These are phyloP conservation scores for Ricinus communis DNA, from an alignment of 345 rosid species.

Conservation along the genomic window DNA sequence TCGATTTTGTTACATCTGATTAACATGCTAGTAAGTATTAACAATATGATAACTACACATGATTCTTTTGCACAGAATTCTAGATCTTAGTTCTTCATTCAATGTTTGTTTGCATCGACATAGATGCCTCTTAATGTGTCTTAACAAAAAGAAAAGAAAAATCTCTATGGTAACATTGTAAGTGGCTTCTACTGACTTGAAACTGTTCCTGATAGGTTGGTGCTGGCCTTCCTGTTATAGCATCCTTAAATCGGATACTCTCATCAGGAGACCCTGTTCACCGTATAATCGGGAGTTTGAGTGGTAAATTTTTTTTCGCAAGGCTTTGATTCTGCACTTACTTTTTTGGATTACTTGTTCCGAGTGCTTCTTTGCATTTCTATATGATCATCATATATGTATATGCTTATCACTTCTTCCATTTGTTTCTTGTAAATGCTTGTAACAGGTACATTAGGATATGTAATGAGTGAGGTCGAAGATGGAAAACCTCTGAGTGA, in stretches of 20 bases:
- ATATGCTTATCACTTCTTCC: conserved; percentile 3
- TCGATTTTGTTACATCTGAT: background rate
- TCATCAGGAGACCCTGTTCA: conserved; percentile 79
- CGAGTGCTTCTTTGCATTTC: conserved; percentile 3
- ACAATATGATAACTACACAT: background rate
- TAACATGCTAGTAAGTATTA: background rate
- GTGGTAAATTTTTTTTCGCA: conserved; percentile 46
- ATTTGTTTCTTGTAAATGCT: background rate
- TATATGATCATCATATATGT: background rate
- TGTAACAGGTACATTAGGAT: conserved; percentile 74
- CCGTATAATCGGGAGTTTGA: conserved; percentile 74
- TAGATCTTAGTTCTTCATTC: background rate
- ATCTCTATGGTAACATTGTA: background rate
- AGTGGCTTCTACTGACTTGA: background rate
- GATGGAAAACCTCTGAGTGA: conserved; percentile 86
- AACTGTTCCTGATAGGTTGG: conserved; percentile 52
- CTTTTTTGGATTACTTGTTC: background rate
- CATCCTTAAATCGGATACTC: conserved; percentile 72
- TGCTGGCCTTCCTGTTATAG: conserved; percentile 93
- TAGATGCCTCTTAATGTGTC: background rate
- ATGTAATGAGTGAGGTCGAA: conserved; percentile 94
- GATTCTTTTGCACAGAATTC: background rate
- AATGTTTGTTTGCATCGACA: background rate
- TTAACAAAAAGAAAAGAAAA: background rate
- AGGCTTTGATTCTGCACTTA: conserved; percentile 15